Evolutionary conservation across 225 moss, liverwort and hornwort species (phyloP).

Genomic region (Bryum argenteum): DNA sequence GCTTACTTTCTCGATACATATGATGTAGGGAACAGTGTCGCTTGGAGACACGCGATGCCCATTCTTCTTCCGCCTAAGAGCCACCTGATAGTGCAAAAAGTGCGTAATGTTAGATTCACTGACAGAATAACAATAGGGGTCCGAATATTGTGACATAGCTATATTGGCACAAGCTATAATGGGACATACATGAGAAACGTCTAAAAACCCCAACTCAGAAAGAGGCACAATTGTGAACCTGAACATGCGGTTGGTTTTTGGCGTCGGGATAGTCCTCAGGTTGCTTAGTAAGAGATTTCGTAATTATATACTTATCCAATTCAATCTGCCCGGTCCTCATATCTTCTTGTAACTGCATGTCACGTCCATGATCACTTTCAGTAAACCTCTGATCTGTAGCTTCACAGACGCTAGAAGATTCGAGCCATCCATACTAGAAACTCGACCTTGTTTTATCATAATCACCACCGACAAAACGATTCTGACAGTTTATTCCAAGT

Average conservation of each 20-base stretch:
- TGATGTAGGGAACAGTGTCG: slow-evolving; percentile 95
- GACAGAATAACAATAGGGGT: neutral
- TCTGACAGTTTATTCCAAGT: neutral
- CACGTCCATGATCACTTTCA: slow-evolving; percentile 18
- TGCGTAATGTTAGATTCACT: slow-evolving; percentile 10
- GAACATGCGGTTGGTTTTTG: slow-evolving; percentile 91
- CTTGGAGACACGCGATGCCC: slow-evolving; percentile 79
- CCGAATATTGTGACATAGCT: slow-evolving; percentile 2
- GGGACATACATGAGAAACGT: neutral
- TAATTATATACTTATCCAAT: slow-evolving; percentile 90
- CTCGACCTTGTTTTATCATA: neutral
- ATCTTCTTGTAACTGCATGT: slow-evolving; percentile 86
- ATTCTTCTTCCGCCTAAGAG: slow-evolving; percentile 76
- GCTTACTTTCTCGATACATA: slow-evolving; percentile 80
- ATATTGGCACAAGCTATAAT: neutral
- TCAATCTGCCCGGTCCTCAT: slow-evolving; percentile 90
- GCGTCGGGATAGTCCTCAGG: slow-evolving; percentile 99
- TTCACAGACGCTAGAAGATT: slow-evolving; percentile 9
- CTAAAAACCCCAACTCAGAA: neutral
- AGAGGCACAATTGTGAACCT: slow-evolving; percentile 54
- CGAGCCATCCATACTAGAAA: neutral
- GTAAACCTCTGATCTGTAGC: slow-evolving; percentile 2
- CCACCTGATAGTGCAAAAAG: slow-evolving; percentile 59
- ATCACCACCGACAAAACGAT: neutral
- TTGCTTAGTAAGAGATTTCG: slow-evolving; percentile 92